Base-by-base conservation (phyloP, 2,329 filamentous ascomycete genomes). In the Cladobotryum protrusum region DNA sequence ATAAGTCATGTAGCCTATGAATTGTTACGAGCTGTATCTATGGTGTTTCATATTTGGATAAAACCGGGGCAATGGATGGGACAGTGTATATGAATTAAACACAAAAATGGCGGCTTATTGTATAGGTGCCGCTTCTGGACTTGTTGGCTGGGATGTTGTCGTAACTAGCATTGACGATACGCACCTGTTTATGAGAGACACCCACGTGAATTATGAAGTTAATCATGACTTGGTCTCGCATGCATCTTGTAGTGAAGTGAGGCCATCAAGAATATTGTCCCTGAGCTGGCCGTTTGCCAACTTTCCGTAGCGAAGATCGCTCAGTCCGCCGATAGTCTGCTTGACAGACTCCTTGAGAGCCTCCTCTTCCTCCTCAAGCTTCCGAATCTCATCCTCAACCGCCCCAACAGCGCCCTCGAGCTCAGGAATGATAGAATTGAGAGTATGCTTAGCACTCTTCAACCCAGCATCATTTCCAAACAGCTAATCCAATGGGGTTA, bases 251-350 rank as follows among this genome's bases (percentile, higher is more conserved):
- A 71, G 59, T 33, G 61, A 59, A 14, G 59, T 59, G n/a, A 93
- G 70, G 5, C 84, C 84, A 43, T 84, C 78, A 15, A 89, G 70
- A 29, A 89, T 79, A 56, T 90, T 84, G 43, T 81, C 76, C 20
- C 74, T 75, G 32, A 91, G 68, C 52, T 81, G 75, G 18, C 75
- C 66, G 55, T 87, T 86, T 34, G 79, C 76, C 51, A 93, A 78
- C 49, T 83, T 83, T 35, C 90, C 89, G 61, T 93, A 92, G 42
- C 87, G 82, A 49, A 95, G 74, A 67, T 95, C 88, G 66, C 89
- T 95, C 63, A 96, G 71, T 43, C 79, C 81, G 32, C 85, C 85
- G 14, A 93, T 78, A 0, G 78, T 84, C 49, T 81, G 76, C 56
- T 77, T 76, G 46, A 93, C 77, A 11, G 81, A 78, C 4, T 77